Percentiles rank a stretch among this genome's conserved stretches.
These are phyloP conservation scores for Hyphopichia burtonii DNA, from an alignment of 1,139 yeast genomes.

Conservation along the genomic window DNA sequence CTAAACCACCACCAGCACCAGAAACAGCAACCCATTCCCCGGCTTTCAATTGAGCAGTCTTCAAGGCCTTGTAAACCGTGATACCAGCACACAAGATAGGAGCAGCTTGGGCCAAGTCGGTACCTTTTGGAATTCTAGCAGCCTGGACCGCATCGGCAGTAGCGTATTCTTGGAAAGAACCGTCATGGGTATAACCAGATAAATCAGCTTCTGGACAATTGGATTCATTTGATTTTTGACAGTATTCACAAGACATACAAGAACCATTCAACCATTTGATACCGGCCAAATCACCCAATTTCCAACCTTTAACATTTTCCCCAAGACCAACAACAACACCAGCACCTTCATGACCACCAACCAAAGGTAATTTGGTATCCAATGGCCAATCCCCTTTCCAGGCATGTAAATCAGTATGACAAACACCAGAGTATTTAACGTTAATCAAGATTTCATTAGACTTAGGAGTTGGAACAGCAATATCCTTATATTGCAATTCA, in stretches of 20 bases:
- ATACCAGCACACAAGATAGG: constrained; percentile 72
- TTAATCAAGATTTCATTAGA: constrained; percentile 60
- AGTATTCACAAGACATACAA: constrained; percentile 71
- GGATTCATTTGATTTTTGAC: constrained; percentile 67
- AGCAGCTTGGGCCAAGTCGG: constrained; percentile 34
- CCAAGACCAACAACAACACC: constrained; percentile 80
- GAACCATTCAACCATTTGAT: constrained; percentile 73
- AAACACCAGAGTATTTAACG: constrained; percentile 65
- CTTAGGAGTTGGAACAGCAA: constrained; percentile 62
- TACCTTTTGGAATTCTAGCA: constrained; percentile 32
- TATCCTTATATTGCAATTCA: constrained; percentile 57
- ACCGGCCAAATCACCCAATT: constrained; percentile 77
- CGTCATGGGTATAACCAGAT: constrained; percentile 80
- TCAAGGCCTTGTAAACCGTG: constrained; percentile 80
- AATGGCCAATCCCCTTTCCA: constrained; percentile 77
- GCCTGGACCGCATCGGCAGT: constrained; percentile 54
- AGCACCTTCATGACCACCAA: constrained; percentile 88
- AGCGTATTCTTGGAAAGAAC: constrained; percentile 82
- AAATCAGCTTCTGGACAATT: constrained; percentile 67
- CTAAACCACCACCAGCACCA: constrained; percentile 88
- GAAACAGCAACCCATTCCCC: constrained; percentile 82
- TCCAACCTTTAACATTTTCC: constrained; percentile 62
- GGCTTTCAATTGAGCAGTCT: constrained; percentile 61
- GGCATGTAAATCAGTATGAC: constrained; percentile 71
- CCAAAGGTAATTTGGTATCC: constrained; percentile 62